Conservation (phyloP, 345 rosid species). For the Fremontodendron californicum region DNA sequence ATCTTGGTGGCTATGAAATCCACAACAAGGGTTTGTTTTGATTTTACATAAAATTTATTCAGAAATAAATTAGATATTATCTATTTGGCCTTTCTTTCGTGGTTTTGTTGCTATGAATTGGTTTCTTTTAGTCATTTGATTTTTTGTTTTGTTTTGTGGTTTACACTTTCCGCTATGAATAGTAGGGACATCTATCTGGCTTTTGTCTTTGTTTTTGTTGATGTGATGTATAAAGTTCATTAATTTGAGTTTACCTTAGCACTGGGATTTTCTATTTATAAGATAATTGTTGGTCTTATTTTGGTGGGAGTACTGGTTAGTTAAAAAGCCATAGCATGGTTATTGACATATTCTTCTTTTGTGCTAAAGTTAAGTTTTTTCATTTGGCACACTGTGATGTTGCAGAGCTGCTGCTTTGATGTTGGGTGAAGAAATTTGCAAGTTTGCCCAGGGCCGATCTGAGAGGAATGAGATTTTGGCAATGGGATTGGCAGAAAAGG, state of each 20-base stretch:
- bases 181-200: not conserved
- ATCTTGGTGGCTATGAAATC: not conserved
- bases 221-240: not conserved
- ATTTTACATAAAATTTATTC: not conserved
- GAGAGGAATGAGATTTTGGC: constrained; percentile 65
- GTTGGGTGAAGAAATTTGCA: constrained; percentile 61
- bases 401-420: constrained; percentile 57
- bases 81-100: constrained; percentile 7
- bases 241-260: constrained; percentile 4
- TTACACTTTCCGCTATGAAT: not conserved
- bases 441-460: constrained; percentile 43
- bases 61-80: not conserved
- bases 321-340: not conserved
- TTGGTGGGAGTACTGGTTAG: constrained; percentile 12
- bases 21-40: constrained; percentile 1
- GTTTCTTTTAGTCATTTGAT: not conserved
- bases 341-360: not conserved
- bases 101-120: not conserved
- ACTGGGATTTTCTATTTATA: not conserved
- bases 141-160: not conserved
- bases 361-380: not conserved
- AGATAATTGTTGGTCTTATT: constrained; percentile 3
- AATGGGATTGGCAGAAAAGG: constrained; percentile 66
- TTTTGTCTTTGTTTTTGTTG: not conserved
- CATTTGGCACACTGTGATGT: constrained; percentile 17